Conservation (phyloP, 192 early-diverging fungal species). For the Coemansia sp. region DNA sequence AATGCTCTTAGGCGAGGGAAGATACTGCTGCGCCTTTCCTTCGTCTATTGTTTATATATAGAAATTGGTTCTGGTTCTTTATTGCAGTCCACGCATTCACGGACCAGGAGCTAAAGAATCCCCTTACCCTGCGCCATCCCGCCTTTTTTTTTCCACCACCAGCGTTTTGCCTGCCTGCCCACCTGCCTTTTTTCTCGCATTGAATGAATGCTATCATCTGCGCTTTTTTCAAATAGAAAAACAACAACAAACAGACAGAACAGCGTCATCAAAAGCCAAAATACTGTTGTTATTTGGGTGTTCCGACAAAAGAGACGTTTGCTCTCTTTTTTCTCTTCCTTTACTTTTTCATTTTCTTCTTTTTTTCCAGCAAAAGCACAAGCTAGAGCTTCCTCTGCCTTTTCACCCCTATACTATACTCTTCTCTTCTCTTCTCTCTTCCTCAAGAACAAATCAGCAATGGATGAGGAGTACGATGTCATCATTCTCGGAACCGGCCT, state of each 20-base stretch:
- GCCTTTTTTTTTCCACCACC: slow-evolving; percentile 2
- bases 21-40: too few relatives aligned
- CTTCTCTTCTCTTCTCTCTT: neutral
- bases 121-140: neutral
- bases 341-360: slow-evolving; percentile 4
- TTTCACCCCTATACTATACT: neutral
- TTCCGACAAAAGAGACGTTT: too few relatives aligned
- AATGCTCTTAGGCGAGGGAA: too few relatives aligned
- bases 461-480: slow-evolving; percentile 91
- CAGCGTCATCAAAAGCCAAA: too few relatives aligned
- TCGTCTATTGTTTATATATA: too few relatives aligned
- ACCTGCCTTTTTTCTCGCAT: neutral
- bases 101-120: too few relatives aligned
- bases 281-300: too few relatives aligned
- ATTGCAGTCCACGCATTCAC: too few relatives aligned
- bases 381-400: neutral
- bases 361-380: neutral
- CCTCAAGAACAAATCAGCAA: slow-evolving; percentile 7
- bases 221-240: too few relatives aligned
- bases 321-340: neutral
- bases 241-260: too few relatives aligned
- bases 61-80: too few relatives aligned
- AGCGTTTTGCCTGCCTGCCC: neutral
- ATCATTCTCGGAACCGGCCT: slow-evolving; percentile 88
- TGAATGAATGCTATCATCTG: too few relatives aligned